Conservation (phyloP, 345 rosid species). For the Melaleuca alternifolia region DNA sequence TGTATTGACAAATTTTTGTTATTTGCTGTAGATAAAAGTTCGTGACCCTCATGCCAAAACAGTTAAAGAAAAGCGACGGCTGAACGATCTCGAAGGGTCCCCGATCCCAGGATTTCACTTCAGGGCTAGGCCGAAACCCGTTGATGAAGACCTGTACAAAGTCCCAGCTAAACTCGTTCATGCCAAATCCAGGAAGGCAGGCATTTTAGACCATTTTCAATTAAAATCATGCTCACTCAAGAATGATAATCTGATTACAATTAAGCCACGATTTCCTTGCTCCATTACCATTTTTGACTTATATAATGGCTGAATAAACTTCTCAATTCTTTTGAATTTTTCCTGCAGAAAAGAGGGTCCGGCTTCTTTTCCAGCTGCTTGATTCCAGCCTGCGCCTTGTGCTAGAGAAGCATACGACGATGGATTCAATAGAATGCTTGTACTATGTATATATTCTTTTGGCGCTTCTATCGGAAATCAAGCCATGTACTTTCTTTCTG, state of each 20-base stretch:
- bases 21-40: not conserved
- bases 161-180: slow-evolving; percentile 26
- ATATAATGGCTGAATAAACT: not conserved
- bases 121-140: slow-evolving; percentile 12
- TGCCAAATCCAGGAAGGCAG: slow-evolving; percentile 21
- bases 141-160: slow-evolving; percentile 27
- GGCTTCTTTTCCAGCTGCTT: slow-evolving; percentile 25
- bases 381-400: slow-evolving; percentile 12
- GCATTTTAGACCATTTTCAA: not conserved
- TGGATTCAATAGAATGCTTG: not conserved
- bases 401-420: not conserved
- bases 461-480: not conserved
- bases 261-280: not conserved
- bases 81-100: not conserved
- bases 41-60: not conserved
- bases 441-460: not conserved
- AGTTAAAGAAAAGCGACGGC: not conserved
- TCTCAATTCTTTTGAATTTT: not conserved
- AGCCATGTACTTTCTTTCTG: not conserved
- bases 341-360: slow-evolving; percentile 22
- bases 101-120: not conserved
- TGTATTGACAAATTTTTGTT: not conserved
- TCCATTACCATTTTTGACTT: not conserved
- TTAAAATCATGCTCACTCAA: not conserved
- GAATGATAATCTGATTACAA: not conserved